Evolutionary conservation across 2,329 filamentous ascomycete species (phyloP).

Genomic region (Arachnomyces sp.): DNA sequence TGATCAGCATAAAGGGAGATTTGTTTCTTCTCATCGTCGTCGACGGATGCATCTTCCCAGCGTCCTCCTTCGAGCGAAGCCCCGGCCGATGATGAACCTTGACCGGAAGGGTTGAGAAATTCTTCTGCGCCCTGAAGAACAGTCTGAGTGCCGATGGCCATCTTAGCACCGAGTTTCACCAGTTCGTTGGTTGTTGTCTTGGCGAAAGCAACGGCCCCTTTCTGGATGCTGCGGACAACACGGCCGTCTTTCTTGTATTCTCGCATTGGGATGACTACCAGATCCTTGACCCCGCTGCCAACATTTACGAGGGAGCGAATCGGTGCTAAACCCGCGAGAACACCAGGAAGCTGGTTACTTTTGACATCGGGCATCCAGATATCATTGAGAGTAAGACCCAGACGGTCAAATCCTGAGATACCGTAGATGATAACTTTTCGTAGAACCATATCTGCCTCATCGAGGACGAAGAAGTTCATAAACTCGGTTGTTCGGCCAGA

Average conservation of each 20-base stretch:
- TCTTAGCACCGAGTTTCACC: constrained; percentile 87
- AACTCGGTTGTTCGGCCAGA: constrained; percentile 95
- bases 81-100: constrained; percentile 25
- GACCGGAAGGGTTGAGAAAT: constrained; percentile 46
- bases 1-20: constrained; percentile 92
- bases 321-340: constrained; percentile 80
- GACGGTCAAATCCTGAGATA: constrained; percentile 77
- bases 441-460: constrained; percentile 77
- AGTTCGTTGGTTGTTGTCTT: constrained; percentile 89
- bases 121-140: constrained; percentile 82
- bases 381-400: constrained; percentile 85
- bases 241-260: constrained; percentile 94
- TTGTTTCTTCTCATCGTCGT: constrained; percentile 64
- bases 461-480: constrained; percentile 95
- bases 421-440: constrained; percentile 89
- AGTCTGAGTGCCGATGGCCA: constrained; percentile 92
- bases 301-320: constrained; percentile 89
- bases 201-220: constrained; percentile 81
- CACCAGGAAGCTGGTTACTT: constrained; percentile 75
- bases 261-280: constrained; percentile 79
- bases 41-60: constrained; percentile 53
- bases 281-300: constrained; percentile 73
- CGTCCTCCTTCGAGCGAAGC: constrained; percentile 38
- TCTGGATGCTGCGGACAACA: constrained; percentile 82
- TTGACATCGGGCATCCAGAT: constrained; percentile 95